Conservation (phyloP, 495 filamentous ascomycete genomes). For the Pyrenula aspistea region DNA sequence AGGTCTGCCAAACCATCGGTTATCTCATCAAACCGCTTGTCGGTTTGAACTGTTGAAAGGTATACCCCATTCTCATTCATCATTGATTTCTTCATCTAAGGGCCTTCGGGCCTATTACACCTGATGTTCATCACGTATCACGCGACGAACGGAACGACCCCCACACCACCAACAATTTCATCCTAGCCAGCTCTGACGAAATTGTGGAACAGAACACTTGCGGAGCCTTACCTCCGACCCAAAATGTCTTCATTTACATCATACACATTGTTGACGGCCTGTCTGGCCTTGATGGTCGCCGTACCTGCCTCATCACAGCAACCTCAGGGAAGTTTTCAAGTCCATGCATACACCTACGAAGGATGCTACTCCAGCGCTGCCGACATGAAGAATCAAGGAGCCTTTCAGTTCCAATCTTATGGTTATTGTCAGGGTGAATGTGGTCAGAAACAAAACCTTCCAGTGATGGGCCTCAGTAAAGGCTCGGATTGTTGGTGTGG, state of each 20-base stretch:
- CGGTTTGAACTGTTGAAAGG: background rate
- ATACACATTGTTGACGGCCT: slow-evolving; percentile 15
- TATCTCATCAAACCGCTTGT: background rate
- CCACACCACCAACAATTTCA: background rate
- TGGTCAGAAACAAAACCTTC: slow-evolving; percentile 10
- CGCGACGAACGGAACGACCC: background rate
- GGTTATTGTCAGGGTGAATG: slow-evolving; percentile 35
- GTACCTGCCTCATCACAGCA: slow-evolving; percentile 10
- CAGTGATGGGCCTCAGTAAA: slow-evolving; percentile 29
- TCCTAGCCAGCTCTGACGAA: background rate
- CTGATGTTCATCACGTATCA: background rate
- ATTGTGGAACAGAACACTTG: background rate
- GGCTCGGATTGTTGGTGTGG: slow-evolving; percentile 37
- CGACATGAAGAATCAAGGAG: slow-evolving; percentile 19
- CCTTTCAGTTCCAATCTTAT: slow-evolving; percentile 34
- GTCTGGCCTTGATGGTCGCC: slow-evolving; percentile 17
- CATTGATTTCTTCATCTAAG: background rate
- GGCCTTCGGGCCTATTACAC: background rate
- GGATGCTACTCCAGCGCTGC: slow-evolving; percentile 19
- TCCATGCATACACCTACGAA: slow-evolving; percentile 8
- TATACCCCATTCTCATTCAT: background rate
- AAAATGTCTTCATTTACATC: slow-evolving; percentile 22
- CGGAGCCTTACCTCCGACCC: slow-evolving; percentile 4
- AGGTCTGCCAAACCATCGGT: background rate
- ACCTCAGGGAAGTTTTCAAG: slow-evolving; percentile 3